Evolutionary conservation across 202 grass and related monocot genomes (phyloP).

Genomic region (Zizania palustris): DNA sequence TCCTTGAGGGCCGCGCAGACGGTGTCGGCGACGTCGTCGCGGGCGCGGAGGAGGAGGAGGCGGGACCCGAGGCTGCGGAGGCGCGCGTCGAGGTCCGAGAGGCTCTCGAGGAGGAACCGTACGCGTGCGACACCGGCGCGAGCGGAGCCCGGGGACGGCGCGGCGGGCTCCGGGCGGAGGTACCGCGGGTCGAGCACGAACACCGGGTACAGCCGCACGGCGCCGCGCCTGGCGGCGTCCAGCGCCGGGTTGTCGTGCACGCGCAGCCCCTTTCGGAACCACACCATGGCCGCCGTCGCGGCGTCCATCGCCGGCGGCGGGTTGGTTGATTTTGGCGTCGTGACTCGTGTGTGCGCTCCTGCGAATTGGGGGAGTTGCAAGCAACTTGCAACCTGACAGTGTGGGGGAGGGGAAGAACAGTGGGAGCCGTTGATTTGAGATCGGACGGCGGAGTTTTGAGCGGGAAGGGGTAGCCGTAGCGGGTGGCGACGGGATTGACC

Average conservation of each 20-base stretch:
- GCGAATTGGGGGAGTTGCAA: slow-evolving; percentile 17
- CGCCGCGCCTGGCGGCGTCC: slow-evolving; percentile 50
- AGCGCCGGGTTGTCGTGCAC: slow-evolving; percentile 94
- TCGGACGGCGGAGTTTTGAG: slow-evolving; percentile 39
- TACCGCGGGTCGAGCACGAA: slow-evolving; percentile 88
- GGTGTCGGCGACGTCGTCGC: slow-evolving; percentile 54
- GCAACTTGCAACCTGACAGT: background rate
- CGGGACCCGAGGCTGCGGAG: slow-evolving; percentile 66
- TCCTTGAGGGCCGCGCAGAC: slow-evolving; percentile 73
- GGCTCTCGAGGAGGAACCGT: slow-evolving; percentile 84
- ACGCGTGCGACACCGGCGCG: slow-evolving; percentile 64
- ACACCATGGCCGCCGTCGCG: slow-evolving; percentile 68
- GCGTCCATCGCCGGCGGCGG: slow-evolving; percentile 35
- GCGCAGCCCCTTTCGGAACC: slow-evolving; percentile 88
- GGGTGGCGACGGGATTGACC: slow-evolving; percentile 44
- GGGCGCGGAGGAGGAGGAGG: slow-evolving; percentile 68
- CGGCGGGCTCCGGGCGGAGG: slow-evolving; percentile 62
- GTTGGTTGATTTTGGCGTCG: background rate
- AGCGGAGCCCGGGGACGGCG: slow-evolving; percentile 70
- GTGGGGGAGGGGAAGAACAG: background rate
- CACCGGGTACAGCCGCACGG: slow-evolving; percentile 68
- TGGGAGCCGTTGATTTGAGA: slow-evolving; percentile 7
- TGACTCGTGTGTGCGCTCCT: background rate
- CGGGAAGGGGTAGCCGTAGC: slow-evolving; percentile 19
- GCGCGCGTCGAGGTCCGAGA: slow-evolving; percentile 69